Conservation (phyloP, 2,329 filamentous ascomycete species). For the Sphaceloma murrayae region DNA sequence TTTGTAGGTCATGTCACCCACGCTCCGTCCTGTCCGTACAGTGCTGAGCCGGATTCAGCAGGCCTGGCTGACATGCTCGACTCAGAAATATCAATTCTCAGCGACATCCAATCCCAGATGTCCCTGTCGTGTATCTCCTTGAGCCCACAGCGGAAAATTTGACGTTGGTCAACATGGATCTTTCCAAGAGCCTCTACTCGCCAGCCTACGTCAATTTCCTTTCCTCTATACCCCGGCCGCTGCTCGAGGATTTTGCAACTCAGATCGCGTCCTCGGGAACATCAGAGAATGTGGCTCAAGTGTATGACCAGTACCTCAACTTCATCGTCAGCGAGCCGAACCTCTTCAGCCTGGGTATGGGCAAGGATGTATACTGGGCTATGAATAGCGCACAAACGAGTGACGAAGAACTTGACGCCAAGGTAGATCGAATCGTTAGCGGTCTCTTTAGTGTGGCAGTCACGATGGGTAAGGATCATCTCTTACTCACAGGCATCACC, state of each 20-base stretch:
- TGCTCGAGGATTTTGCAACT: constrained; percentile 89
- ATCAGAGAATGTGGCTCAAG: constrained; percentile 79
- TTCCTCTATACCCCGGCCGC: constrained; percentile 77
- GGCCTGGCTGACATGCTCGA: no score
- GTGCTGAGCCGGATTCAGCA: no score
- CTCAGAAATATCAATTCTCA: constrained; percentile 66
- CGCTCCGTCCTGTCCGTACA: no score
- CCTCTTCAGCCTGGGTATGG: constrained; percentile 86
- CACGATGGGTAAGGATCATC: constrained; percentile 66
- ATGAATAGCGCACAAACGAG: constrained; percentile 86
- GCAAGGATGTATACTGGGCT: constrained; percentile 91
- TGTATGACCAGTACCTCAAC: constrained; percentile 95
- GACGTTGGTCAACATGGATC: constrained; percentile 70
- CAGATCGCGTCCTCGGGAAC: constrained; percentile 78
- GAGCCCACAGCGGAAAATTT: constrained; percentile 78
- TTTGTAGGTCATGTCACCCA: constrained; percentile 49
- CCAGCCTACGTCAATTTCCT: constrained; percentile 96
- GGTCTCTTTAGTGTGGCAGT: constrained; percentile 96
- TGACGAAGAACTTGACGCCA: constrained; percentile 77
- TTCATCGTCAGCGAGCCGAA: constrained; percentile 95
- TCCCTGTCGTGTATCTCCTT: constrained; percentile 91
- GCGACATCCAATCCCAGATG: constrained; percentile 87
- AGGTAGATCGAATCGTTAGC: constrained; percentile 85
- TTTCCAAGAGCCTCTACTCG: constrained; percentile 79
- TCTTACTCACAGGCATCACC: constrained; percentile 19